Evolutionary conservation across 345 rosid species (phyloP).

Genomic region (Cardiospermum halicacabum): DNA sequence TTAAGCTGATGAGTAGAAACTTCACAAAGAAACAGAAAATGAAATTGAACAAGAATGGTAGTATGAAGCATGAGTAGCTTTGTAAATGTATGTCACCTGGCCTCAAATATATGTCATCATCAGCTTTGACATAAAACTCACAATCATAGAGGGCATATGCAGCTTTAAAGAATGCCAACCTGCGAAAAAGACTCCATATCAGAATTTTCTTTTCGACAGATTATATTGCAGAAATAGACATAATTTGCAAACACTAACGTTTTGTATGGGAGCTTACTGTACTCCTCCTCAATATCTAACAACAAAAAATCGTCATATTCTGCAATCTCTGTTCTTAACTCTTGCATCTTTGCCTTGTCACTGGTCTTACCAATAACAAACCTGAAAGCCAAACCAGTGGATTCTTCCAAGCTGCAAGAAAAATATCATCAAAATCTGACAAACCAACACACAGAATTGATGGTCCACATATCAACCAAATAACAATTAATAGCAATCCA

Average conservation of each 20-base stretch:
- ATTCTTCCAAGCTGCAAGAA: slow-evolving; percentile 69
- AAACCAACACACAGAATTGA: not conserved
- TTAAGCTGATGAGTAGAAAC: not conserved
- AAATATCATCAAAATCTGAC: not conserved
- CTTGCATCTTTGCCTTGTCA: slow-evolving; percentile 52
- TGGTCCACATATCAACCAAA: not conserved
- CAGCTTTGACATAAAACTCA: slow-evolving; percentile 90
- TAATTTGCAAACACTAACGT: slow-evolving; percentile 55
- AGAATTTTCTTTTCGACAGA: slow-evolving; percentile 2
- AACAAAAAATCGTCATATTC: slow-evolving; percentile 82
- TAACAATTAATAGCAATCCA: not conserved
- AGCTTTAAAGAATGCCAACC: slow-evolving; percentile 85
- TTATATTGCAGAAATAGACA: not conserved
- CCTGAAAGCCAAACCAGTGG: slow-evolving; percentile 77
- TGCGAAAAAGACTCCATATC: slow-evolving; percentile 22
- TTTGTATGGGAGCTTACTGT: slow-evolving; percentile 97
- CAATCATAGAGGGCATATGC: slow-evolving; percentile 80
- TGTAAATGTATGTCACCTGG: slow-evolving; percentile 56
- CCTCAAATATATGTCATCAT: slow-evolving; percentile 87
- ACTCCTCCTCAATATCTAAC: slow-evolving; percentile 91
- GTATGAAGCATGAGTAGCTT: not conserved
- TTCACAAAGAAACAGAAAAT: not conserved
- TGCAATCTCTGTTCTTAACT: slow-evolving; percentile 63
- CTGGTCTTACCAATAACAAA: slow-evolving; percentile 72
- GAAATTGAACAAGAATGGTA: not conserved